phyloP scores from a whole-genome alignment of 2,329 filamentous ascomycete species.

The Nothopassalora personata region DNA sequence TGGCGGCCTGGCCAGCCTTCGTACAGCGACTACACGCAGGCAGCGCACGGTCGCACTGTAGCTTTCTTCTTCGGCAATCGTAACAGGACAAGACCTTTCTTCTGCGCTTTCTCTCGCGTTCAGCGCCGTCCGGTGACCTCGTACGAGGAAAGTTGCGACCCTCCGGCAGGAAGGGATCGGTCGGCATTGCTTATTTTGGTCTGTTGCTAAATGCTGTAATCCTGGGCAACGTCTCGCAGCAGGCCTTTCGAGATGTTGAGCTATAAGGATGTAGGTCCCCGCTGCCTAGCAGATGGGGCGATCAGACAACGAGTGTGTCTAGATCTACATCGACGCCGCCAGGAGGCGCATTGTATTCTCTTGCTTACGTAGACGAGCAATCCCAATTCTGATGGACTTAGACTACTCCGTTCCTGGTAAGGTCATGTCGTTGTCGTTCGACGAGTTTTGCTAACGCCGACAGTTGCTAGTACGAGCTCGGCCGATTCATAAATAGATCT shows the following conservation, averaged over 20 bases:
- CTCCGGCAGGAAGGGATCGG: constrained; percentile 19
- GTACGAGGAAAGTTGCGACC: constrained; percentile 17
- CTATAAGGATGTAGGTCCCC: not conserved
- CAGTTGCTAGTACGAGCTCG: not conserved
- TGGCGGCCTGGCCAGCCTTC: constrained; percentile 39
- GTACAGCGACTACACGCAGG: constrained; percentile 43
- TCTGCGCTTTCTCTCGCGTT: constrained; percentile 39
- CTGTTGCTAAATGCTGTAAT: not conserved
- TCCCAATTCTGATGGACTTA: not conserved
- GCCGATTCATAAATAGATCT: not conserved
- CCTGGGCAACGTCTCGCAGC: not conserved
- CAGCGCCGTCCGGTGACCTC: constrained; percentile 18
- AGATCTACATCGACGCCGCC: not conserved
- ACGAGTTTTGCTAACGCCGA: not conserved
- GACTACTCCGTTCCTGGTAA: not conserved
- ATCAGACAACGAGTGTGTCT: too few relatives aligned
- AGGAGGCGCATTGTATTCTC: not conserved
- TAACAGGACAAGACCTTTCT: constrained; percentile 45
- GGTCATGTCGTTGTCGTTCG: not conserved
- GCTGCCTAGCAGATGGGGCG: not conserved
- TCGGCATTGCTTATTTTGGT: constrained; percentile 11
- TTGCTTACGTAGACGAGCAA: not conserved
- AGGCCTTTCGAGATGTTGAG: not conserved
- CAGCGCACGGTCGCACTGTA: constrained; percentile 44
- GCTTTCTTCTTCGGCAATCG: constrained; percentile 43